phyloP scores from a whole-genome alignment of 495 filamentous ascomycete genomes.

The Copromyces sp. region DNA sequence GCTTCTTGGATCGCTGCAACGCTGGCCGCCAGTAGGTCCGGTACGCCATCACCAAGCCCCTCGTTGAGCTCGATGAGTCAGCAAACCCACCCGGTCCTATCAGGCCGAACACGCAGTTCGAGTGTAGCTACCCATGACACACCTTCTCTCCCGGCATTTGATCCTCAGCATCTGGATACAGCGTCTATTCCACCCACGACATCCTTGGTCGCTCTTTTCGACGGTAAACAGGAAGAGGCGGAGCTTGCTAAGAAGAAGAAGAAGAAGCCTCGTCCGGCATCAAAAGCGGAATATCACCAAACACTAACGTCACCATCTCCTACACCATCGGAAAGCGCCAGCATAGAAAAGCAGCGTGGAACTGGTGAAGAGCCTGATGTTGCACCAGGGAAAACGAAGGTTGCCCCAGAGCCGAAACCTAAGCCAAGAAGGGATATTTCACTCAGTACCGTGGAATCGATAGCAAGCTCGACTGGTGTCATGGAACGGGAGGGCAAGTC shows the following conservation, averaged over 20 bases:
- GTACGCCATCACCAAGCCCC: constrained; percentile 17
- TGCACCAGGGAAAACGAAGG: background rate
- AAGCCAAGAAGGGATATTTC: constrained; percentile 6
- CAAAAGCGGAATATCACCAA: background rate
- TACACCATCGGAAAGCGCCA: background rate
- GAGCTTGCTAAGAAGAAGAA: constrained; percentile 32
- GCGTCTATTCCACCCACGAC: constrained; percentile 45
- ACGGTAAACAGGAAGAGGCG: constrained; percentile 26
- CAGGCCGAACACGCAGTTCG: constrained; percentile 13
- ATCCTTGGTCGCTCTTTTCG: constrained; percentile 52
- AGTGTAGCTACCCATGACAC: constrained; percentile 13
- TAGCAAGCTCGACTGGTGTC: background rate
- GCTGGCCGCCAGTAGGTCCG: constrained; percentile 44
- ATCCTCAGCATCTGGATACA: constrained; percentile 35
- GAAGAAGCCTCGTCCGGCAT: background rate
- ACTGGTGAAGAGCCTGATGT: background rate
- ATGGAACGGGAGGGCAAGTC: background rate
- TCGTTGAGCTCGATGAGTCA: constrained; percentile 10
- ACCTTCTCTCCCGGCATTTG: constrained; percentile 10
- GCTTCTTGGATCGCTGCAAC: constrained; percentile 47
- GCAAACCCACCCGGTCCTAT: constrained; percentile 10
- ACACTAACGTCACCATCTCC: constrained; percentile 2
- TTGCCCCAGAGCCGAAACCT: constrained; percentile 11
- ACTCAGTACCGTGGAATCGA: background rate
- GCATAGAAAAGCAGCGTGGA: background rate